Base-by-base conservation (phyloP, 441 rosid species). In the Sinapis alba region DNA sequence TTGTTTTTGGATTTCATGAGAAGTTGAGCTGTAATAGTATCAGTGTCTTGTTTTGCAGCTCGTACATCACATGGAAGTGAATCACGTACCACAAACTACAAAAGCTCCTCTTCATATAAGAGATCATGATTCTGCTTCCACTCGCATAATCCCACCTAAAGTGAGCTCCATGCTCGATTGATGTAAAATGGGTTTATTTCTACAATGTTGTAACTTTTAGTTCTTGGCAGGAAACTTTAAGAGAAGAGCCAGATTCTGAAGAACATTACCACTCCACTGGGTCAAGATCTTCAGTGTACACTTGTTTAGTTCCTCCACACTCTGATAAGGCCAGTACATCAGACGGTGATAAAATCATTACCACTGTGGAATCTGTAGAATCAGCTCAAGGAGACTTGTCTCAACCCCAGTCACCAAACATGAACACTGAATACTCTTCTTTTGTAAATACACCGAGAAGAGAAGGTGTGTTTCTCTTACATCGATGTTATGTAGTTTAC, bases 21-120 rank as follows among this genome's bases (percentile, higher is more conserved):
- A 41, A n/a, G 50, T 61, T 62, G 36, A 62, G 75, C 62, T 58
- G 1, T 56, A 36, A 53, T 53, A 21, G 21, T 59, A 68, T 19
- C 2, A 1, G 38, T 72, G 23, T 66, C 41, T 51, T 7, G 7
- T 53, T 16, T 53, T 68, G 45, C 75, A 96, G 99, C 83, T 91
- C 65, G 90, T 90, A 71, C 83, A 70, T 81, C 86, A 87, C 58
- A 84, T 73, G 58, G 96, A 84, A 75, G 86, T 86, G 58, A 79
- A 84, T 4, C 72, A 77, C 71, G 79, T 86, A 74, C 82, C 82
- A 72, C 89, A 90, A 72, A 79, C 83, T 70, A 84, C 84, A 23
- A 77, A 84, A 78, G 65, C 82, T 23, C 38, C 69, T 11, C 59
- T 26, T 41, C 57, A 8, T 57, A 54, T 53, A 32, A 69, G 70